These are phyloP conservation scores for Xylaria intraflava DNA, from an alignment of 495 filamentous ascomycete species.

Conservation along the genomic window DNA sequence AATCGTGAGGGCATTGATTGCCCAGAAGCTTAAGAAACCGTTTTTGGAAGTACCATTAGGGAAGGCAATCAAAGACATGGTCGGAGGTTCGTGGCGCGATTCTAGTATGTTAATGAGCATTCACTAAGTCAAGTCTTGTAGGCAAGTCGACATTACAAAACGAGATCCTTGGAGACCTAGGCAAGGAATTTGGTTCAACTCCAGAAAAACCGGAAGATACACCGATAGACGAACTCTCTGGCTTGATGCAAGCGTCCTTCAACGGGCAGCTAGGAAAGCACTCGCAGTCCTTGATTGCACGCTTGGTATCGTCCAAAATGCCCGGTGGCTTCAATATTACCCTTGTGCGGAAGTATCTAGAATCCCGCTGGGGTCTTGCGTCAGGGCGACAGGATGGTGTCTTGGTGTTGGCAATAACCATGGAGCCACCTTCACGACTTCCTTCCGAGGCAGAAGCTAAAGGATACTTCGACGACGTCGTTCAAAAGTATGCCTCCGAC, in stretches of 20 bases:
- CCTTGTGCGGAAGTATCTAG: constrained; percentile 84
- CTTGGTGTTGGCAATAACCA: constrained; percentile 80
- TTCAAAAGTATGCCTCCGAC: constrained; percentile 81
- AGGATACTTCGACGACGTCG: constrained; percentile 75
- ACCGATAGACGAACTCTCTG: constrained; percentile 90
- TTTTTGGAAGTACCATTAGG: constrained; percentile 81
- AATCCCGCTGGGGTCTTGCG: constrained; percentile 86
- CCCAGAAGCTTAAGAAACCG: constrained; percentile 98
- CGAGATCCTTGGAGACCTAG: constrained; percentile 90
- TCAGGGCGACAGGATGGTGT: constrained; percentile 87
- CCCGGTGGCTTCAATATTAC: constrained; percentile 99
- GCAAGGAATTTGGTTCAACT: constrained; percentile 96
- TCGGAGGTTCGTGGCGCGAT: constrained; percentile 67
- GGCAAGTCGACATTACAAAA: constrained; percentile 98
- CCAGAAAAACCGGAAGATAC: constrained; percentile 98
- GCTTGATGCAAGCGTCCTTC: constrained; percentile 94
- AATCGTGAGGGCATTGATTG: constrained; percentile 81
- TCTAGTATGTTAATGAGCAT: not conserved
- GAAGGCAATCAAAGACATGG: constrained; percentile 98
- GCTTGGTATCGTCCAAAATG: constrained; percentile 98
- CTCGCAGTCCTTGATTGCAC: constrained; percentile 84
- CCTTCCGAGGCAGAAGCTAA: constrained; percentile 88
- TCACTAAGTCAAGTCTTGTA: constrained; percentile 27
- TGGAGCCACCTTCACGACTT: constrained; percentile 83
- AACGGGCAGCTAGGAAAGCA: constrained; percentile 97